phyloP scores from a whole-genome alignment of 306 rosid genomes.

The Parietaria judaica region DNA sequence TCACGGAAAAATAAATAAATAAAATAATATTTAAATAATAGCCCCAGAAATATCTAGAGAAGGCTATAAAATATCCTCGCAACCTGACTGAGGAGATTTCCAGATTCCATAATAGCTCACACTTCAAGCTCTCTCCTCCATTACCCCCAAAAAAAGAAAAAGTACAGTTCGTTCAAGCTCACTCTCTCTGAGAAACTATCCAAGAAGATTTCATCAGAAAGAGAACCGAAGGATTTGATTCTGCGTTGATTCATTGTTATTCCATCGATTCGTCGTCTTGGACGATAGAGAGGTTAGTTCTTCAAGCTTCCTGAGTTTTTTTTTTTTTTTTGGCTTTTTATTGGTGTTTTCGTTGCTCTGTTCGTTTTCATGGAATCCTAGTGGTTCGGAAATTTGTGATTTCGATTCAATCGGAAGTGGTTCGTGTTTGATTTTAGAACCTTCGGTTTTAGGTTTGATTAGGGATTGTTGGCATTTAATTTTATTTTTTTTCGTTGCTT shows the following conservation, averaged over 20 bases:
- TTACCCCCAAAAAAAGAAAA: neutral
- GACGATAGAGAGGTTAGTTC: constrained; percentile 31
- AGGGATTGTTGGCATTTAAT: too few species aligned
- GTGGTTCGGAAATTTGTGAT: neutral
- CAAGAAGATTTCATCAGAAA: neutral
- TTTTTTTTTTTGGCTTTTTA: neutral
- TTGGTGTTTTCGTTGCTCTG: neutral
- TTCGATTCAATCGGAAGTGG: neutral
- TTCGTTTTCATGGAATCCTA: neutral
- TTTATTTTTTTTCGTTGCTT: constrained; percentile 10
- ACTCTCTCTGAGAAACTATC: neutral
- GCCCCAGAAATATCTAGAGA: constrained; percentile 56
- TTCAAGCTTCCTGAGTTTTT: neutral
- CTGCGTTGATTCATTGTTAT: too few species aligned
- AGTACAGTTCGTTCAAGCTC: neutral
- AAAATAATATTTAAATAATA: constrained; percentile 3
- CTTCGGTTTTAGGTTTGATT: too few species aligned
- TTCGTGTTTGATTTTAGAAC: neutral
- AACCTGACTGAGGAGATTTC: neutral
- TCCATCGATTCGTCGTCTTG: constrained; percentile 5
- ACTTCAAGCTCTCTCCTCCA: neutral
- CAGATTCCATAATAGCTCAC: constrained; percentile 1
- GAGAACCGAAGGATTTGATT: neutral
- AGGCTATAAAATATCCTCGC: constrained; percentile 50
- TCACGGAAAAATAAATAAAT: neutral